These are phyloP conservation scores for Nitzschia sp. DNA, from an alignment of 108 stramenopile species.

Conservation along the genomic window DNA sequence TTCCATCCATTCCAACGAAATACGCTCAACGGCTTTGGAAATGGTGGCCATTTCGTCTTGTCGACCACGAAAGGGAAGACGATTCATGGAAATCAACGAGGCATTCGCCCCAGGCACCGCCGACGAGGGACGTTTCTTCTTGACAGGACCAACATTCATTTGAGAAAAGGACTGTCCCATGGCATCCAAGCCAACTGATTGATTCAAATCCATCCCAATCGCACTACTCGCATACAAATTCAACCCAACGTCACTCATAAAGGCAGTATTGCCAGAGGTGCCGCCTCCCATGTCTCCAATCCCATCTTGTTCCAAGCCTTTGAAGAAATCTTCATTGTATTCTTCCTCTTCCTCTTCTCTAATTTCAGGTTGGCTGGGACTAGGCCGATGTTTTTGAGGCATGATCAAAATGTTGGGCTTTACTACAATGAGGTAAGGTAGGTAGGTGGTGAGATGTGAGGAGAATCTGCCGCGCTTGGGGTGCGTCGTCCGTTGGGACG, in stretches of 20 bases:
- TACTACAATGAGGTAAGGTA: too few relatives aligned
- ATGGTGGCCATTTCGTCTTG: constrained; percentile 4
- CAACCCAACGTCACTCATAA: too few relatives aligned
- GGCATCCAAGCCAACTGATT: too few relatives aligned
- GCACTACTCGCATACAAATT: too few relatives aligned
- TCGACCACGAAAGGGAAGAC: constrained; percentile 22
- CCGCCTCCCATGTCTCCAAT: background rate
- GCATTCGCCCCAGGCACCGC: background rate
- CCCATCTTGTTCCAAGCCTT: constrained; percentile 1
- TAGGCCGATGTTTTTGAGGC: too few relatives aligned
- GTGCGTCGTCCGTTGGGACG: too few relatives aligned
- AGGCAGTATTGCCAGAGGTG: background rate
- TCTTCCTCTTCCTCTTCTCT: background rate
- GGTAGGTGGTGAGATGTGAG: too few relatives aligned
- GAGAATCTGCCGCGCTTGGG: too few relatives aligned
- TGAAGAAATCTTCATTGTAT: constrained; percentile 1
- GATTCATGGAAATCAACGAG: background rate
- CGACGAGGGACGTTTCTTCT: background rate
- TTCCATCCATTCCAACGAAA: constrained; percentile 22
- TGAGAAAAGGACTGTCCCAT: too few relatives aligned
- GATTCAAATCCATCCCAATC: too few relatives aligned
- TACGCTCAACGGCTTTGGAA: constrained; percentile 19
- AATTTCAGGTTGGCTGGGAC: background rate
- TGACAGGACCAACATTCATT: background rate
- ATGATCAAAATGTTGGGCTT: too few relatives aligned